phyloP scores from a whole-genome alignment of 2,329 filamentous ascomycete species.

The Ceratocystis harringtonii region DNA sequence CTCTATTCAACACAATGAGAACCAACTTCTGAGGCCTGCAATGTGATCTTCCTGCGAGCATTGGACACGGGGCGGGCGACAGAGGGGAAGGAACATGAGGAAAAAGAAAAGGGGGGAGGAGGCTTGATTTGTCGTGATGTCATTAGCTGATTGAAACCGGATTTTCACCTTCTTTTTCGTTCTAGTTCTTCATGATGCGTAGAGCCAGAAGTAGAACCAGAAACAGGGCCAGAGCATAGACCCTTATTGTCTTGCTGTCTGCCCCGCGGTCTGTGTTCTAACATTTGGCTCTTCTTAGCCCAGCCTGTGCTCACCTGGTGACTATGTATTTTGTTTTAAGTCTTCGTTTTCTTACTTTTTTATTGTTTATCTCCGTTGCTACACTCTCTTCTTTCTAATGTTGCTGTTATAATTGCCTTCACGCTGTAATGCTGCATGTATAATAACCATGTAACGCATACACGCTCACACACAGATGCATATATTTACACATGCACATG shows the following conservation, averaged over 20 bases:
- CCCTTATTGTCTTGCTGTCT: not conserved
- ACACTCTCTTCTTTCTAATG: not conserved
- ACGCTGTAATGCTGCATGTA: not conserved
- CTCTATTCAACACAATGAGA: too few species aligned
- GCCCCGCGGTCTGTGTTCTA: not conserved
- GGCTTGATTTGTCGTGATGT: not conserved
- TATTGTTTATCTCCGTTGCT: conserved; percentile 3
- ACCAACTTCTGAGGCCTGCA: not conserved
- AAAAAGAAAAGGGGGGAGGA: too few species aligned
- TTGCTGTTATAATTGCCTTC: conserved; percentile 2
- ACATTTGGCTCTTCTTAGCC: too few species aligned
- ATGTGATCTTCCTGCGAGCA: not conserved
- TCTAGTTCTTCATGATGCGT: too few species aligned
- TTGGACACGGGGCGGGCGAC: too few species aligned
- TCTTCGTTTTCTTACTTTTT: conserved; percentile 3
- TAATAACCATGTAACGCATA: conserved; percentile 1
- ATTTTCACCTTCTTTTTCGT: not conserved
- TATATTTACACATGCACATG: not conserved
- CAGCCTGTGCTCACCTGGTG: not conserved
- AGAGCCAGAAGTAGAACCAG: not conserved
- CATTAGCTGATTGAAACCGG: not conserved
- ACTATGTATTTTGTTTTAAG: not conserved
- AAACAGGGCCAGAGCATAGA: too few species aligned
- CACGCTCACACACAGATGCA: not conserved
- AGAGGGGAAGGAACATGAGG: too few species aligned